Evolutionary conservation across 768 basidiomycete species (phyloP).

Genomic region (Boletus patriciae): DNA sequence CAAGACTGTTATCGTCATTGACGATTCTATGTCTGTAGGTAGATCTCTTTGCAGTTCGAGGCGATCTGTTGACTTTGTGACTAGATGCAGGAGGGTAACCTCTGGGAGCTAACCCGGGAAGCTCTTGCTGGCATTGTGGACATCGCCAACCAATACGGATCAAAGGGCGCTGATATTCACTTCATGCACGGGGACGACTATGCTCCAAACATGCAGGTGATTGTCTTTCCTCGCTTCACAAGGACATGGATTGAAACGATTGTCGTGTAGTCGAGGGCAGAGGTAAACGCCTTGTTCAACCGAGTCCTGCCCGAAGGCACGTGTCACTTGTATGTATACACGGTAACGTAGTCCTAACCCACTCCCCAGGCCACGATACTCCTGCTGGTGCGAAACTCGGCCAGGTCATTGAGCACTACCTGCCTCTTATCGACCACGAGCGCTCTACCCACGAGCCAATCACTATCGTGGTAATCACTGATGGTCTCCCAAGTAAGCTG

Average conservation of each 20-base stretch:
- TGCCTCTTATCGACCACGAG: constrained; percentile 33
- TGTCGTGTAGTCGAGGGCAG: constrained; percentile 20
- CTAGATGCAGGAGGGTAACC: constrained; percentile 41
- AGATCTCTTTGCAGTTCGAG: not conserved
- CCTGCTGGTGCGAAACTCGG: constrained; percentile 40
- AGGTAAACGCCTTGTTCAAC: constrained; percentile 28
- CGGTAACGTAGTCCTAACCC: not conserved
- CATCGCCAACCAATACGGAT: constrained; percentile 36
- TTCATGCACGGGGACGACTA: constrained; percentile 41
- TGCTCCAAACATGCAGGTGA: constrained; percentile 29
- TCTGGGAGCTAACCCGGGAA: constrained; percentile 42
- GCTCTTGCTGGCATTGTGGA: constrained; percentile 44
- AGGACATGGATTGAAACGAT: not conserved
- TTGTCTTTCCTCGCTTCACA: not conserved
- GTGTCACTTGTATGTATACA: not conserved
- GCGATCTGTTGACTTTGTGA: not conserved
- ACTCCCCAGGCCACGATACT: constrained; percentile 32
- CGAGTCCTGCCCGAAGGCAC: constrained; percentile 24
- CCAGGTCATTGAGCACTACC: constrained; percentile 38
- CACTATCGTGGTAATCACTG: constrained; percentile 39
- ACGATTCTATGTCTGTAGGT: constrained; percentile 42
- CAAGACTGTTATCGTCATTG: constrained; percentile 43
- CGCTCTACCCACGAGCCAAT: constrained; percentile 37
- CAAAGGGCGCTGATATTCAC: constrained; percentile 42
- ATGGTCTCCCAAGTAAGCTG: constrained; percentile 41